phyloP scores from a whole-genome alignment of 345 rosid species.

The Citrus mangshanensis region DNA sequence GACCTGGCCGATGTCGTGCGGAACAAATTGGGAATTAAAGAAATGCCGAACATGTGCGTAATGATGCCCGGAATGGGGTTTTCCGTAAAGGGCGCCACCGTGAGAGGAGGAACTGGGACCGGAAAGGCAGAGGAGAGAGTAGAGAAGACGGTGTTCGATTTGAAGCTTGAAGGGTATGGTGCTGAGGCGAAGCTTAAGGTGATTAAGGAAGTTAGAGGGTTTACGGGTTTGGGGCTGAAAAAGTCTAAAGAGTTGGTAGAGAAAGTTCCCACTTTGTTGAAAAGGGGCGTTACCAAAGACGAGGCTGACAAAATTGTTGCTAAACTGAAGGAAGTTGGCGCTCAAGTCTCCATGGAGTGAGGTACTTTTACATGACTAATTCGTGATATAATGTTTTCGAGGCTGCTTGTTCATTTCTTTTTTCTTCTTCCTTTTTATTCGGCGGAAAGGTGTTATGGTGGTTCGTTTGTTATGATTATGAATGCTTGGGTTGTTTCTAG shows the following conservation, averaged over 20 bases:
- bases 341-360: conserved; percentile 83
- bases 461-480: not conserved
- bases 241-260: conserved; percentile 98
- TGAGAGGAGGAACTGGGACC: conserved; percentile 36
- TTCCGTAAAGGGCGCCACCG: conserved; percentile 33
- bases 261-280: conserved; percentile 77
- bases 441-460: not conserved
- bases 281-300: conserved; percentile 86
- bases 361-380: conserved; percentile 15
- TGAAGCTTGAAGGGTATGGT: conserved; percentile 82
- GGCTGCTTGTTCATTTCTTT: not conserved
- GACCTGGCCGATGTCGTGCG: conserved; percentile 72
- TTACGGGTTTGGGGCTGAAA: conserved; percentile 81
- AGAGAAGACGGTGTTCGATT: conserved; percentile 70
- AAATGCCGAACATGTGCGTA: conserved; percentile 80
- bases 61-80: conserved; percentile 94
- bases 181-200: conserved; percentile 77
- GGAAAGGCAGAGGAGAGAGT: conserved; percentile 53
- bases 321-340: conserved; percentile 86
- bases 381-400: not conserved
- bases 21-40: conserved; percentile 50
- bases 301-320: conserved; percentile 81
- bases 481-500: not conserved
- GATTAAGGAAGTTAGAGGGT: conserved; percentile 84
- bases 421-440: not conserved